Percentiles rank a stretch among this genome's conserved stretches.
These are phyloP conservation scores for Sporothrix protearum DNA, from an alignment of 2,329 filamentous ascomycete genomes.

Conservation along the genomic window DNA sequence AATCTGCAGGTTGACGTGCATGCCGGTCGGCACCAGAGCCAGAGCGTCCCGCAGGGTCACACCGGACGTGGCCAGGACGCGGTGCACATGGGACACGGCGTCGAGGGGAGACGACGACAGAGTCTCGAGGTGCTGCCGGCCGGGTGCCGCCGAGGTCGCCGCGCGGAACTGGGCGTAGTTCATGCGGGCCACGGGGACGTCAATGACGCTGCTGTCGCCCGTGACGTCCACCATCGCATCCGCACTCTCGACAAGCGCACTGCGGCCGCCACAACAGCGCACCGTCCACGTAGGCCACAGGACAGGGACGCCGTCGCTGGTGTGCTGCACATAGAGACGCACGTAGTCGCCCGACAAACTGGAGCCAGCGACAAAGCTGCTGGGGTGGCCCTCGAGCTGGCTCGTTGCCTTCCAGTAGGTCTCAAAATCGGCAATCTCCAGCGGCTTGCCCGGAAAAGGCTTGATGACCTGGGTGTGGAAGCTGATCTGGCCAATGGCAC, in stretches of 20 bases:
- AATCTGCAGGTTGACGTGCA: conserved; percentile 90
- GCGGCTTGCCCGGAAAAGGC: conserved; percentile 83
- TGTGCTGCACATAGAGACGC: conserved; percentile 86
- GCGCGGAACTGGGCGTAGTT: conserved; percentile 68
- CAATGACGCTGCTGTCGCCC: conserved; percentile 43
- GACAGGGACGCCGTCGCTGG: conserved; percentile 79
- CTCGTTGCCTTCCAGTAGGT: conserved; percentile 99
- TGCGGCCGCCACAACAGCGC: conserved; percentile 54
- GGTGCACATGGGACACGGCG: conserved; percentile 64
- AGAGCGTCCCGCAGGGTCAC: conserved; percentile 77
- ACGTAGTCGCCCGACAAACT: conserved; percentile 96
- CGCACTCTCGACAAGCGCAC: not conserved
- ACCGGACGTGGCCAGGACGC: conserved; percentile 69
- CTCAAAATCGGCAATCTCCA: conserved; percentile 97
- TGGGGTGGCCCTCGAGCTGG: conserved; percentile 80
- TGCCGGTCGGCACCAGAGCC: conserved; percentile 66
- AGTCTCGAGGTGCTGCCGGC: conserved; percentile 43
- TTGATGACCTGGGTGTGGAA: conserved; percentile 97
- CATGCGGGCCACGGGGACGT: conserved; percentile 77
- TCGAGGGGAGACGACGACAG: conserved; percentile 47
- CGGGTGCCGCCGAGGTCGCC: conserved; percentile 45
- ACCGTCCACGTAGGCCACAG: conserved; percentile 84
- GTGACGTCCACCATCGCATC: not conserved
- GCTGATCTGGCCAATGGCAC: conserved; percentile 87
- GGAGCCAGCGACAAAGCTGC: conserved; percentile 86